A percentile compares a stretch with the other conserved stretches of the same genome.
Evolutionary conservation across 208 protist species (phyloP).

Genomic region (Trypanosoma brucei): DNA sequence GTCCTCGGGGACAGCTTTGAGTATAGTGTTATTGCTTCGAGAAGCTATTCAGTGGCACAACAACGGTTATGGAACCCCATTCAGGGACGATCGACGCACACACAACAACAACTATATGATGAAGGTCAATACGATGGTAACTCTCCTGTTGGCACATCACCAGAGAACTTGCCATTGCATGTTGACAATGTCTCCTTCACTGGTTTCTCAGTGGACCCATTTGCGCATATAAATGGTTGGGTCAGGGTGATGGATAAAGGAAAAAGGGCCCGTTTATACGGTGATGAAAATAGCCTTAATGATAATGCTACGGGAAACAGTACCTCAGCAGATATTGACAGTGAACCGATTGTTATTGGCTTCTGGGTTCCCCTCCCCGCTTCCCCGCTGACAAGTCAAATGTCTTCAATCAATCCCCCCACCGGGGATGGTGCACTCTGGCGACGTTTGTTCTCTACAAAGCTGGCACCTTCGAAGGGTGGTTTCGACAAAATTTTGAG

Average conservation of each 20-base stretch:
- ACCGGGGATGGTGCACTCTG: conserved; percentile 38
- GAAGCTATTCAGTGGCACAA: conserved; percentile 9
- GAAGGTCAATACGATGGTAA: neutral
- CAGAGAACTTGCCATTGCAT: conserved; percentile 20
- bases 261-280: neutral
- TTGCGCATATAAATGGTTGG: conserved; percentile 27
- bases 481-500: conserved; percentile 31
- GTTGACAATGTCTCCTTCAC: conserved; percentile 47
- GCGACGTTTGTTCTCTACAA: conserved; percentile 35
- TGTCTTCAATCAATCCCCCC: conserved; percentile 46
- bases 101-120: neutral
- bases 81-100: neutral
- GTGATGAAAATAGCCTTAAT: neutral
- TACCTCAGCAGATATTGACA: conserved; percentile 17
- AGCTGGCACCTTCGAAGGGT: conserved; percentile 29
- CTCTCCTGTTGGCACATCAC: neutral
- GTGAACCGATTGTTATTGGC: conserved; percentile 29
- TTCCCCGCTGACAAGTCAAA: conserved; percentile 5
- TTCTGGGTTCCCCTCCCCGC: conserved; percentile 45
- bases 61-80: conserved; percentile 13
- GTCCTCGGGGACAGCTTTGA: conserved; percentile 69
- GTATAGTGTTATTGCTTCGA: conserved; percentile 47
- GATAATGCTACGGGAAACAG: conserved; percentile 1
- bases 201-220: conserved; percentile 17
- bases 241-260: conserved; percentile 19